These are phyloP conservation scores for Cadophora sp. DNA, from an alignment of 2,329 filamentous ascomycete genomes.

Conservation along the genomic window DNA sequence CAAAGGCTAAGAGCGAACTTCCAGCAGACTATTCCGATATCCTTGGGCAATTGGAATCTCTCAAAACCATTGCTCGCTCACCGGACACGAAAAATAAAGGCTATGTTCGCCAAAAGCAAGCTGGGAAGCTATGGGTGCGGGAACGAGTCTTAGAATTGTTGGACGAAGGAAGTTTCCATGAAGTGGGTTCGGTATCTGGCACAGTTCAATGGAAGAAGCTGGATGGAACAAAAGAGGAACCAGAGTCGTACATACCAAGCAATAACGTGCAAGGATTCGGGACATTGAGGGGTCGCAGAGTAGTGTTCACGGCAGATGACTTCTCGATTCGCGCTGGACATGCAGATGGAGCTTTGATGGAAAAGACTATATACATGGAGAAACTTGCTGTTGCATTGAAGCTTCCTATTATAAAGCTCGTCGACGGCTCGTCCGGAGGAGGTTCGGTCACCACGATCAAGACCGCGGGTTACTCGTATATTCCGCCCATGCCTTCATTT, in stretches of 20 bases:
- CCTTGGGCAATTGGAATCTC: conserved; percentile 58
- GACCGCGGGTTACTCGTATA: conserved; percentile 62
- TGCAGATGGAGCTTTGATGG: conserved; percentile 63
- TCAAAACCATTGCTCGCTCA: conserved; percentile 59
- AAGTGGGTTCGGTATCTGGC: conserved; percentile 66
- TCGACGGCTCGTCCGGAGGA: conserved; percentile 68
- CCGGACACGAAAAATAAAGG: conserved; percentile 60
- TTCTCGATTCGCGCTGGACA: conserved; percentile 69
- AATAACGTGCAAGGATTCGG: conserved; percentile 70
- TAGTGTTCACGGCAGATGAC: conserved; percentile 69
- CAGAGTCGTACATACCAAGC: conserved; percentile 59
- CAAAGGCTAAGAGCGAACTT: conserved; percentile 49
- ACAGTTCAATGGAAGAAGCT: conserved; percentile 63
- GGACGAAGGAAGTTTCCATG: conserved; percentile 60
- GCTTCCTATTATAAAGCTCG: conserved; percentile 67
- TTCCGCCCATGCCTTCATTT: conserved; percentile 63
- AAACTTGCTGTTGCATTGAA: conserved; percentile 63
- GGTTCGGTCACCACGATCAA: conserved; percentile 66
- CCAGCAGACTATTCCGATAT: conserved; percentile 69
- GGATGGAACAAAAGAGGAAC: conserved; percentile 52
- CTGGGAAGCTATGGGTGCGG: conserved; percentile 70
- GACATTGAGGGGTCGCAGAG: conserved; percentile 56
- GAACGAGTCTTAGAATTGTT: conserved; percentile 65
- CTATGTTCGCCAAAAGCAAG: conserved; percentile 67
- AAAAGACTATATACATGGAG: conserved; percentile 67